A percentile compares a stretch with the other conserved stretches of the same genome.
phyloP scores from a whole-genome alignment of 495 filamentous ascomycete species.

The Trichoderma erinaceum region DNA sequence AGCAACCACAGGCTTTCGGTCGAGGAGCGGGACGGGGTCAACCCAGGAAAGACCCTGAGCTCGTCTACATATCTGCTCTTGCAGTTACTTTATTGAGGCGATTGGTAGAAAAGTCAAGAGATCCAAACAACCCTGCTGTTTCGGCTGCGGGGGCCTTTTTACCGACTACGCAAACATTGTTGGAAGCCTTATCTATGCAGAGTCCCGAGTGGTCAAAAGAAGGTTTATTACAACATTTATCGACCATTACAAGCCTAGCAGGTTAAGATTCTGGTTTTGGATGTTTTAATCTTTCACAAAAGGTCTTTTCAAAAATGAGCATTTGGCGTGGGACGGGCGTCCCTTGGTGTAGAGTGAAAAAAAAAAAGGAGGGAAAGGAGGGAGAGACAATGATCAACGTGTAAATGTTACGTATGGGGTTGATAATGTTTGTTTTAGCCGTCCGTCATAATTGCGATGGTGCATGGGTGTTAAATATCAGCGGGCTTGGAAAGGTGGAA shows the following conservation, averaged over 20 bases:
- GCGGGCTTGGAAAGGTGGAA: conserved; percentile 13
- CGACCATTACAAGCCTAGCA: conserved; percentile 62
- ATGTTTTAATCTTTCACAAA: not conserved
- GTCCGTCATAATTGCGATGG: conserved; percentile 7
- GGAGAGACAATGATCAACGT: conserved; percentile 6
- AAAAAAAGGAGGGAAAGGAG: not conserved
- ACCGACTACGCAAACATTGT: conserved; percentile 63
- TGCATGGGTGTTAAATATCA: conserved; percentile 11
- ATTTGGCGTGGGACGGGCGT: not conserved
- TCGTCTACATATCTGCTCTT: conserved; percentile 59
- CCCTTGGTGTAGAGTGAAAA: not conserved
- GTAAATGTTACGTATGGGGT: conserved; percentile 12
- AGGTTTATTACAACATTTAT: conserved; percentile 63
- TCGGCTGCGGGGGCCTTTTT: conserved; percentile 58
- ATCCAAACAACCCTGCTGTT: conserved; percentile 45
- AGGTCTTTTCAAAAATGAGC: not conserved
- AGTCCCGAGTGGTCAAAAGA: conserved; percentile 47
- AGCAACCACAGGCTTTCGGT: conserved; percentile 31
- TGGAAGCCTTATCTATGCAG: conserved; percentile 59
- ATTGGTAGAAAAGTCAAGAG: conserved; percentile 64
- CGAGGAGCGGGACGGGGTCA: conserved; percentile 28
- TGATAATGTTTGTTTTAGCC: conserved; percentile 12
- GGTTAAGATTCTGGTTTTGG: conserved; percentile 24
- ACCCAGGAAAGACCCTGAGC: conserved; percentile 38
- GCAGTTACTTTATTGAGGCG: conserved; percentile 63